Base-by-base conservation (phyloP, 208 protist genomes). In the Wallacemonas sp. region DNA sequence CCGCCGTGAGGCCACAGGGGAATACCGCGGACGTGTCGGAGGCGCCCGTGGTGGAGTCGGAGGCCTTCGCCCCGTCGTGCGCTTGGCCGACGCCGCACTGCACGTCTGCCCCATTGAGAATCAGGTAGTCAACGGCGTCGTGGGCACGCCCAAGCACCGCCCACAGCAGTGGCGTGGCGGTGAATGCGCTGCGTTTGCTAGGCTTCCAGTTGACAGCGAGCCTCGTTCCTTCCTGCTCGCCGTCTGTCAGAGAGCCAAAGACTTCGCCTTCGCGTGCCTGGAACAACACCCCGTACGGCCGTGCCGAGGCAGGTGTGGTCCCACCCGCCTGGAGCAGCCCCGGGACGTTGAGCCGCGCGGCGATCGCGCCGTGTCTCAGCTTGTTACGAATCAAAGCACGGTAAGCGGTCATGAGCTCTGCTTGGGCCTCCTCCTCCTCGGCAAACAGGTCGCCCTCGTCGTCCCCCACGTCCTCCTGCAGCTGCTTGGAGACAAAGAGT, bases 161-260 rank as follows among this genome's bases (percentile, higher is more conserved):
- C 85, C 88, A 94, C 68, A 92, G 88, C 50, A 94, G 76, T 27
- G 89, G 85, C 0, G 68, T 71, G 5, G 83, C 89, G 0, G 57
- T 55, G 57, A 78, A 85, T 24, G 53, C 39, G 45, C 85, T 90
- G 21, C 75, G 60, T 55, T 76, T 71, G 66, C 76, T 85, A n/a
- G 80, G 73, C 75, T 87, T 82, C 79, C 84, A 91, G 15, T 70
- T 22, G 42, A 76, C 68, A 2, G 58, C 45, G 19, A 89, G 58
- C 1, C 13, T 13, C 8, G 57, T 26, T 1, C 10, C 36, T 27
- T 33, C 50, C 4, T 46, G 37, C 24, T 13, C 32, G 29, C 33
- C 2, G 26, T 33, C 10, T 41, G 9, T 9, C 42, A n/a, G 22
- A 15, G 38, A 17, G 4, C 13, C 15, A 3, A 29, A 6, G 4